Base-by-base conservation (phyloP, 2,329 filamentous ascomycete genomes). In the Cryphonectria japonica region DNA sequence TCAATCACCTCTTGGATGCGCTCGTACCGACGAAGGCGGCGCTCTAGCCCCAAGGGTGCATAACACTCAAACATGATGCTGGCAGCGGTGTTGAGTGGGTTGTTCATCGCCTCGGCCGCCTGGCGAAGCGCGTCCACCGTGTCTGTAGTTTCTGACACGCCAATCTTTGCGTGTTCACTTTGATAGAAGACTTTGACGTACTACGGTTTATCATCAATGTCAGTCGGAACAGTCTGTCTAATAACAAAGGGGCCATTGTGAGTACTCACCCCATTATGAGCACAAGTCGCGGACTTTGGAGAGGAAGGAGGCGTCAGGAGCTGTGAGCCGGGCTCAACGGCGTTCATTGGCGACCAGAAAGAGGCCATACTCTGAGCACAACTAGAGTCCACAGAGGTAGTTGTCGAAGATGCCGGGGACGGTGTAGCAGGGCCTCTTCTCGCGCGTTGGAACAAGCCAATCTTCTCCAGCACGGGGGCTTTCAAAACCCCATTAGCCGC, bases 1-100 rank as follows among this genome's bases (percentile, higher is more conserved):
- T 97, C 97, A 86, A 98, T 88, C 32, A 97, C 88, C 76, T 97
- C 93, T 72, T 93, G 89, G 43, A 98, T 87, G 73, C 89, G 89
- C 82, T 98, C 95, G 78, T 97, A 98, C 54, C 90, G 91, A 57
- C 95, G 91, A 37, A 98, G 82, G 0, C 93, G 92, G 54, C 95
- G 89, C 79, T 97, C 93, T 1, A 98, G 85, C 41, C 93, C 93
- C 0, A 96, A 86, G 61, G 90, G 87, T 29, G 85, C 83, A 78
- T 94, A 98, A 29, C 87, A 89, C 79, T 98, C 95, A 26, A 94
- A 81, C 14, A 98, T 79, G n/a, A 96, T 86, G 67, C 91, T 92
- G 16, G 85, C 87, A 14, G 86, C 83, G 0, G 90, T 85, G 73
- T 91, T 86, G 72, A 97, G 90, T 6, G 83, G 81, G 69, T 91